Conservation (phyloP, 1,139 yeast species). For the Candida frijolesensis region DNA sequence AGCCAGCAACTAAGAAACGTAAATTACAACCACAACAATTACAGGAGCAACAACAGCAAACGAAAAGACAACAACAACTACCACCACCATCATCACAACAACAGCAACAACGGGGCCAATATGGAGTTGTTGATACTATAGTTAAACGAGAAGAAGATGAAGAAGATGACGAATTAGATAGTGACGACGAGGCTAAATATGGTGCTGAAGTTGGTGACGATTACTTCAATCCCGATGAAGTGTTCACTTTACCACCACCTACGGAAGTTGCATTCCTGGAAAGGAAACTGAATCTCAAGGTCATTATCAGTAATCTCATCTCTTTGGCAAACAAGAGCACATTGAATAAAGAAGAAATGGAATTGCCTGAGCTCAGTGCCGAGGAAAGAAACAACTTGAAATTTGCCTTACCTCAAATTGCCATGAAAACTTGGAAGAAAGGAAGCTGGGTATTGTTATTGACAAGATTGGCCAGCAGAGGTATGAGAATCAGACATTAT, state of each 20-base stretch:
- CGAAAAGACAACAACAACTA: constrained; percentile 1
- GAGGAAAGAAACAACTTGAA: constrained; percentile 24
- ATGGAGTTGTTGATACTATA: not conserved
- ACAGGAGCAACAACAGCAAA: not conserved
- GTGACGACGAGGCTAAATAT: constrained; percentile 30
- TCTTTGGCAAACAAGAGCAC: constrained; percentile 38
- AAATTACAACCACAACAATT: not conserved
- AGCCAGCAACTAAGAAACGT: constrained; percentile 1
- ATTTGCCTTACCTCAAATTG: constrained; percentile 52
- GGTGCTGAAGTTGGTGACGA: constrained; percentile 38
- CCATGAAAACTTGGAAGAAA: constrained; percentile 64
- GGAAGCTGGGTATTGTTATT: constrained; percentile 80
- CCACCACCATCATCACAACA: not conserved
- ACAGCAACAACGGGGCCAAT: not conserved
- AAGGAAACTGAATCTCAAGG: constrained; percentile 53
- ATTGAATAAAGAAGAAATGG: constrained; percentile 22
- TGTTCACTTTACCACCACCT: constrained; percentile 63
- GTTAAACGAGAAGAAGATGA: constrained; percentile 9
- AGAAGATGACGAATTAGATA: constrained; percentile 8
- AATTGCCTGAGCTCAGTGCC: constrained; percentile 23
- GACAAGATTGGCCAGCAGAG: constrained; percentile 80
- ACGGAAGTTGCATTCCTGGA: constrained; percentile 46
- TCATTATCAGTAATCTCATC: constrained; percentile 59
- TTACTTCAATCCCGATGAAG: constrained; percentile 42
- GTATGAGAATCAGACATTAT: constrained; percentile 45